Percentiles rank a stretch among this genome's conserved stretches.
phyloP scores from a whole-genome alignment of 2,329 filamentous ascomycete genomes.

The Microsporum audouinii region DNA sequence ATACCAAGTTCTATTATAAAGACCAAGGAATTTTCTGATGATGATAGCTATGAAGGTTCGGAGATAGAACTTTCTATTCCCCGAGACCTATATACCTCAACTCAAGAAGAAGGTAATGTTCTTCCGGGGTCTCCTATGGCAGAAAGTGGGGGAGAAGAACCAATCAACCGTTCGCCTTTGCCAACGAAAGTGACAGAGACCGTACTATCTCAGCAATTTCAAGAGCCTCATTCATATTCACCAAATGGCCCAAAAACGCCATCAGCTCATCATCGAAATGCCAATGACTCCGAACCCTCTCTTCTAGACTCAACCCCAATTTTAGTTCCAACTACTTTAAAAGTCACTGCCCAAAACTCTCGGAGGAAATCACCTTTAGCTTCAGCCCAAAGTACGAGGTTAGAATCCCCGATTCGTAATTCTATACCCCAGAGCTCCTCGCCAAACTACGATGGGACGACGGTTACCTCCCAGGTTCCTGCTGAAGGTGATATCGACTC shows the following conservation, averaged over 20 bases:
- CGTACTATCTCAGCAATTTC: not conserved
- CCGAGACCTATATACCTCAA: slow-evolving; percentile 7
- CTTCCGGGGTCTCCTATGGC: not conserved
- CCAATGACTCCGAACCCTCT: not conserved
- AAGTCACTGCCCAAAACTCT: not conserved
- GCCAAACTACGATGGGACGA: not conserved
- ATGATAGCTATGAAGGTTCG: not conserved
- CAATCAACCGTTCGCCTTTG: not conserved
- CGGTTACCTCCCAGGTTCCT: not conserved
- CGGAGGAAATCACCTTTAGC: not conserved
- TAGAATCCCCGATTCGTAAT: not conserved
- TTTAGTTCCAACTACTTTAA: not conserved
- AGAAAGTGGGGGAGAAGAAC: not conserved
- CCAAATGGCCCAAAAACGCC: not conserved
- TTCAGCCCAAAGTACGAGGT: not conserved
- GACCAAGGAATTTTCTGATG: not conserved
- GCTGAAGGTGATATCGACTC: too few species aligned
- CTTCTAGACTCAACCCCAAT: not conserved
- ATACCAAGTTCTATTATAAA: not conserved
- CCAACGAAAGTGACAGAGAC: not conserved
- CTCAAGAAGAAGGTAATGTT: slow-evolving; percentile 4
- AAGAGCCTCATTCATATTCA: not conserved
- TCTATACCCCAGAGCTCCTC: not conserved
- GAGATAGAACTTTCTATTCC: slow-evolving; percentile 11
- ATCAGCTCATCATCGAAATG: not conserved